Evolutionary conservation across 176 grass and related monocot genomes (phyloP).

Genomic region (Oryza meridionalis): DNA sequence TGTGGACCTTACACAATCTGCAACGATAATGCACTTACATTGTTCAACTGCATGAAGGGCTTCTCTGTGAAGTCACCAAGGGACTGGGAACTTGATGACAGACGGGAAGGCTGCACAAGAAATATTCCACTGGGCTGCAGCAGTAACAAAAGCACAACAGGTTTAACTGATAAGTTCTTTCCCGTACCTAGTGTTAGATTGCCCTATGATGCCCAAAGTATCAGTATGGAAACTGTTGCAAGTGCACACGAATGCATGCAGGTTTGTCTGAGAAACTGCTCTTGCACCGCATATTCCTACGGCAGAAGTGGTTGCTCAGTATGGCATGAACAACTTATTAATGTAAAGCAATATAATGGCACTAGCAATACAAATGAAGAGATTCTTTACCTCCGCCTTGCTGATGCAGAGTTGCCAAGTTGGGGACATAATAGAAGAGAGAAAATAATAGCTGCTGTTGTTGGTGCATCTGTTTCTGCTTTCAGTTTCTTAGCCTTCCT

Average conservation of each 20-base stretch:
- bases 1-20: slow-evolving; percentile 52
- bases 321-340: slow-evolving; percentile 28
- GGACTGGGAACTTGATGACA: slow-evolving; percentile 36
- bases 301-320: slow-evolving; percentile 14
- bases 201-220: slow-evolving; percentile 10
- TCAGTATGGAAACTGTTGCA: not conserved
- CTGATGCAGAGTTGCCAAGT: slow-evolving; percentile 33
- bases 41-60: slow-evolving; percentile 34
- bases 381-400: slow-evolving; percentile 52
- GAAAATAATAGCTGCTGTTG: not conserved
- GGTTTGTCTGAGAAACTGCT: slow-evolving; percentile 31
- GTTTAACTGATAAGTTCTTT: slow-evolving; percentile 29
- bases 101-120: slow-evolving; percentile 39
- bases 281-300: slow-evolving; percentile 50
- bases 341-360: slow-evolving; percentile 7
- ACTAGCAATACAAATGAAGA: not conserved
- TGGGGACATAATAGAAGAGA: no score
- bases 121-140: slow-evolving; percentile 37
- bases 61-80: not conserved
- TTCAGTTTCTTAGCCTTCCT: not conserved
- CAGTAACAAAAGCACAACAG: not conserved
- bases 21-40: not conserved
- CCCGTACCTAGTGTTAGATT: slow-evolving; percentile 24
- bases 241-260: slow-evolving; percentile 36
- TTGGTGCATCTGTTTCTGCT: not conserved